Percentiles rank a stretch among this genome's conserved stretches.
These are phyloP conservation scores for Kwoniella shandongensis DNA, from an alignment of 768 basidiomycete species.

Conservation along the genomic window DNA sequence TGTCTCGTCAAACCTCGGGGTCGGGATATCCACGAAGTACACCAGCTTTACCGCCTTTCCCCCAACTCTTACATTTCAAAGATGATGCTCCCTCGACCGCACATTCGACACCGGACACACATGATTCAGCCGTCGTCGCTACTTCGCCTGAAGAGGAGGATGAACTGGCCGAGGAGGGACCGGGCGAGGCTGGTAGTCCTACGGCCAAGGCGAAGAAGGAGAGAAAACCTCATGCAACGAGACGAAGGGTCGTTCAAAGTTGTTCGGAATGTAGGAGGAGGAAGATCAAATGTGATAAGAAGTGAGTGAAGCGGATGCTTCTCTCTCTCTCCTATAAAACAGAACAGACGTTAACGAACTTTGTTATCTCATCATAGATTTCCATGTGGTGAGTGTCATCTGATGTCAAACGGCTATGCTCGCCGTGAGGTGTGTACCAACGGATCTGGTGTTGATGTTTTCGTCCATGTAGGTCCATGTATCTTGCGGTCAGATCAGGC, in stretches of 20 bases:
- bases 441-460: too few species aligned
- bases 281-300: constrained; percentile 54
- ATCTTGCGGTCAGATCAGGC: constrained; percentile 46
- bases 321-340: not conserved
- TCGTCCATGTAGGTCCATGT: constrained; percentile 42
- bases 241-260: constrained; percentile 51
- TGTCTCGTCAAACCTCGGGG: constrained; percentile 15
- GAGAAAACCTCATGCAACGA: constrained; percentile 43
- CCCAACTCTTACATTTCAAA: constrained; percentile 22
- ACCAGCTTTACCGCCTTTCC: constrained; percentile 29
- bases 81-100: constrained; percentile 6
- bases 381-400: constrained; percentile 40
- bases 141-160: constrained; percentile 10
- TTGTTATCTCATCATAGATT: constrained; percentile 30
- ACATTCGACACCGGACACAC: constrained; percentile 1
- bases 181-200: constrained; percentile 3
- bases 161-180: constrained; percentile 10
- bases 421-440: not conserved
- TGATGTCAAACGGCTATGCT: too few species aligned
- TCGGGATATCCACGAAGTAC: constrained; percentile 28
- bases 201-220: constrained; percentile 19
- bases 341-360: not conserved
- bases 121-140: not conserved
- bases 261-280: constrained; percentile 53
- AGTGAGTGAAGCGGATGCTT: constrained; percentile 26